Evolutionary conservation across 495 filamentous ascomycete genomes (phyloP), one percentile per base, ranked within the genome.

Genomic region (Aspergillus diversus): DNA sequence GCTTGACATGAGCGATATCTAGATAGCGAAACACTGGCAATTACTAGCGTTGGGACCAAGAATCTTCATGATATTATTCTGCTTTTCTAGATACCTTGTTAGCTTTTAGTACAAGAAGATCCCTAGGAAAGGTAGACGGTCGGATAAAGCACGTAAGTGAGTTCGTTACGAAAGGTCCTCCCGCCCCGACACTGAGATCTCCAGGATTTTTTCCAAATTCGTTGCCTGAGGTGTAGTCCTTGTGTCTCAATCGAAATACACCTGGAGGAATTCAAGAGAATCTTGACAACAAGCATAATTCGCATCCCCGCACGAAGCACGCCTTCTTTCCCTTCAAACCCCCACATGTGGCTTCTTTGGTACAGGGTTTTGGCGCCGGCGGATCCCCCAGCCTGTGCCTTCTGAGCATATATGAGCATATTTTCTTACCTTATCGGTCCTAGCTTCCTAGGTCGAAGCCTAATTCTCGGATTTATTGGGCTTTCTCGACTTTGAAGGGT

Each of bases 351-450:
- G 47, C 47, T 50, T 50, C 7, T 39, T 37, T 51, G 33, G 15
- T 5, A 42, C 39, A 21, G 15, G 33, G n/a, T 52, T 50, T 42
- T 49, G 33, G 32, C n/a, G 12, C 31, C 11, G 46, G 46, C 54
- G 55, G 54, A 53, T 46, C 56, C 51, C 35, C 54, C 37, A 63
- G 57, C 48, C 35, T 4, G 39, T 43, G 4, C 11, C 11, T 12
- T 15, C 43, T 69, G 66, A 67, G 73, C 67, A 64, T 47, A 70
- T 64, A 69, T 75, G 71, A 75, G 72, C 70, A 69, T 49, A 75
- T 73, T 75, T 69, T 51, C 39, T 69, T 67, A 57, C 72, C 61
- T 7, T 0, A 33, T 67, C n/a, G 5, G 66, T 53, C 34, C 55
- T 73, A 73, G 69, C 15, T 11, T 43, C 21, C 21, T 27, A 27